Percentiles rank a stretch among this genome's conserved stretches.
These are phyloP conservation scores for Psidium friedrichsthalianum DNA, from an alignment of 345 rosid genomes.

Conservation along the genomic window DNA sequence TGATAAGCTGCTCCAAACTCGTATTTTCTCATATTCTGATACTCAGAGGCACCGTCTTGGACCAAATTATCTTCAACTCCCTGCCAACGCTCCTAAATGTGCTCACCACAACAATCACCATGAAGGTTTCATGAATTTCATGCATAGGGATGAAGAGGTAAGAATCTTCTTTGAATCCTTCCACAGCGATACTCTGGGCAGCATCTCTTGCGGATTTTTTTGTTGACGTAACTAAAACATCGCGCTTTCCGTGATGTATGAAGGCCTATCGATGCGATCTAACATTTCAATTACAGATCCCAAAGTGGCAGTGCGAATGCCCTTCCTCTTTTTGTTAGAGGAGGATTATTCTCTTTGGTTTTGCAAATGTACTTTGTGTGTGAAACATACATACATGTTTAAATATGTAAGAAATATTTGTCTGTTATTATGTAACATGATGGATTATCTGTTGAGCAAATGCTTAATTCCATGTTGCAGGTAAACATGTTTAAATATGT, in stretches of 20 bases:
- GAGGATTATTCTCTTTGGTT: background rate
- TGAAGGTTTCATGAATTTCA: constrained; percentile 88
- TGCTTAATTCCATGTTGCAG: constrained; percentile 19
- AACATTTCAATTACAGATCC: background rate
- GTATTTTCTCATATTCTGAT: constrained; percentile 83
- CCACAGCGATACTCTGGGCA: background rate
- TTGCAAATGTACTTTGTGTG: background rate
- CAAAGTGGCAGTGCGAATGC: background rate
- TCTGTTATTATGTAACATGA: background rate
- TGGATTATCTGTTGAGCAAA: background rate
- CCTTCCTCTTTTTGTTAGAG: background rate
- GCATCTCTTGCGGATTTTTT: background rate
- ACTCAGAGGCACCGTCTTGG: constrained; percentile 99
- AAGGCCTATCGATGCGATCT: background rate
- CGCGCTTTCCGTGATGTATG: background rate
- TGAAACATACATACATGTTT: background rate
- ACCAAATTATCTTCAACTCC: constrained; percentile 92
- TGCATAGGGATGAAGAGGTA: constrained; percentile 97
- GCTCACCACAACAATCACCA: constrained; percentile 94
- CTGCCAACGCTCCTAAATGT: constrained; percentile 88
- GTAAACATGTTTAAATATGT: constrained; percentile 4
- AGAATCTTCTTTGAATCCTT: background rate
- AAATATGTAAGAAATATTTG: background rate
- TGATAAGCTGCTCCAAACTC: constrained; percentile 84
- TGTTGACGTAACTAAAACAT: background rate